Evolutionary conservation across 2,329 filamentous ascomycete species (phyloP), one percentile per base, ranked within the genome.

Genomic region (Orbilia quercus): DNA sequence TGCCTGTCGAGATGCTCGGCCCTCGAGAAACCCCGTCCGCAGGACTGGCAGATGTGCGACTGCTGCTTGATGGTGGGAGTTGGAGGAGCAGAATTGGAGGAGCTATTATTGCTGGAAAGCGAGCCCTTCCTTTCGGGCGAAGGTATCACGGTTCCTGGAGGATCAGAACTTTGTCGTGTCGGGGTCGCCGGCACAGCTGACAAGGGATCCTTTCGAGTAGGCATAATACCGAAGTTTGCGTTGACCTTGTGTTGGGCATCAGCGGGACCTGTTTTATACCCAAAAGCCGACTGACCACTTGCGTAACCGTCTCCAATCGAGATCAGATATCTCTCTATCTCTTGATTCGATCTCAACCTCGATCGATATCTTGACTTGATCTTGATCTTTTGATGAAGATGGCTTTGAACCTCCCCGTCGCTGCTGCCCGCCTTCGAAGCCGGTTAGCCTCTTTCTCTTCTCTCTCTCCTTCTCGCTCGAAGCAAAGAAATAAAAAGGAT

Each of bases 1-100:
- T 78, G 77, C 31, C 77, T 75, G 57, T 78, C 77, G 18, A 78
- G 75, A 59, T 78, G 77, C 66, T 78, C 77, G 16, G 76, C 77
- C 42, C 77, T 71, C 7, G 76, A 77, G 50, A 78, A 78, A 7
- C 75, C 64, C 20, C 77, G 76, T 31, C 74, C 71, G 34, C 77
- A 78, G 16, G 76, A 76, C 38, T 76, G 76, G 45, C 77, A 78
- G 11, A 75, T 75, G 50, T 77, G 77, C 22, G 67, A 63, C 51
- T 71, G 66, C 51, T 71, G 66, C 50, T 71, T 71, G 44, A 71
- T 71, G 12, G 66, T 71, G 23, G 66, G 66, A 6, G 66, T 71
- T 31, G 66, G 66, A 40, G 66, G 66, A 25, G 66, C 66, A 20
- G 66, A 71, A 44, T 63, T 71, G 34, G 66, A 71, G 3, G 66